phyloP scores from a whole-genome alignment of 1,284 basidiomycete genomes.

The Microstroma glucosiphilum region DNA sequence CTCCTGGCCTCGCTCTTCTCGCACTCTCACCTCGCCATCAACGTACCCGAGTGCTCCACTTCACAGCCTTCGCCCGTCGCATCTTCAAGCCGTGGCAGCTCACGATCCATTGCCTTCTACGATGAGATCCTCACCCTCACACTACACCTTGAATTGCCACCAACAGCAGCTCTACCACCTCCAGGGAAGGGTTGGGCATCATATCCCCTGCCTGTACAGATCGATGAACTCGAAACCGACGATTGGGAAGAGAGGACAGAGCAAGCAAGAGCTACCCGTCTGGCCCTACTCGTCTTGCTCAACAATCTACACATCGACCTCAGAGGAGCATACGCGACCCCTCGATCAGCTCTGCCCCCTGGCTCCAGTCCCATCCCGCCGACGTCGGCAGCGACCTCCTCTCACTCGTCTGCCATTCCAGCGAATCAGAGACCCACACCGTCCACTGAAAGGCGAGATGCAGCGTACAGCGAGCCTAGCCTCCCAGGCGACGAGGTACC shows the following conservation, averaged over 20 bases:
- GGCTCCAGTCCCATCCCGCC: neutral
- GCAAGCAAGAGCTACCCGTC: neutral
- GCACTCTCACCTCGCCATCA: neutral
- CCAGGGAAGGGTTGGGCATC: neutral
- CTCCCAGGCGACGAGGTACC: conserved; percentile 1
- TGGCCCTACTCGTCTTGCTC: neutral
- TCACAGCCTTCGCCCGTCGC: neutral
- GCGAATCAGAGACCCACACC: neutral
- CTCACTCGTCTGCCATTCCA: neutral
- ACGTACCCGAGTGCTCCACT: neutral
- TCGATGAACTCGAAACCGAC: neutral
- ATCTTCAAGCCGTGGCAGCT: neutral
- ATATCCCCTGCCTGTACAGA: neutral
- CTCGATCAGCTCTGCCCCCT: neutral
- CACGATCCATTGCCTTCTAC: conserved; percentile 6
- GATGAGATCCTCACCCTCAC: neutral
- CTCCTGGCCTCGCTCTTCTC: neutral
- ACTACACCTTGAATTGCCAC: neutral
- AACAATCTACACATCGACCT: neutral
- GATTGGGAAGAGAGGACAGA: neutral
- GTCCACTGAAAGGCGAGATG: neutral
- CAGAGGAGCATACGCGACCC: neutral
- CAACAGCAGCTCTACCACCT: neutral
- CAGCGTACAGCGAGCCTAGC: neutral
- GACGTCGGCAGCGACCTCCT: neutral